Evolutionary conservation across 345 rosid genomes (phyloP).

Genomic region (Garcia nutans): DNA sequence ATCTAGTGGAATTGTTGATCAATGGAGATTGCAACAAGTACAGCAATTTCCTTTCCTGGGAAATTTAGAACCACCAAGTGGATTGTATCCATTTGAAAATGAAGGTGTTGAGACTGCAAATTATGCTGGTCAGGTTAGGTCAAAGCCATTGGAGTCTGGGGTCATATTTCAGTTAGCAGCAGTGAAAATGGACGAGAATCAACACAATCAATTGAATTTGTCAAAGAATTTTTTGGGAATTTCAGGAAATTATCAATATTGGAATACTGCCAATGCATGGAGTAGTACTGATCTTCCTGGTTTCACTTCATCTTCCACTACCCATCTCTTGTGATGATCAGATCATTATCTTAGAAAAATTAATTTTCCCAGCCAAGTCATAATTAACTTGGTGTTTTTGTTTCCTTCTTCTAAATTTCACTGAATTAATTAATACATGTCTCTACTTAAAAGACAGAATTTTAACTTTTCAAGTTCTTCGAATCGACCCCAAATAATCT

Average conservation of each 20-base stretch:
- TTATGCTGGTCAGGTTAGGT: slow-evolving; percentile 28
- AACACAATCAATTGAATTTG: slow-evolving; percentile 30
- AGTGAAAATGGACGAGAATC: slow-evolving; percentile 47
- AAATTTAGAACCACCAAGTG: slow-evolving; percentile 27
- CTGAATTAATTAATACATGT: slow-evolving; percentile 8
- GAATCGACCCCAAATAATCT: not conserved
- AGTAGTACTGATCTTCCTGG: slow-evolving; percentile 40
- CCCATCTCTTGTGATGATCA: slow-evolving; percentile 39
- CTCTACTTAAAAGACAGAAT: slow-evolving; percentile 3
- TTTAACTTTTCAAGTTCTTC: slow-evolving; percentile 18
- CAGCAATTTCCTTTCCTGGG: slow-evolving; percentile 45
- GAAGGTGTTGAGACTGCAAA: slow-evolving; percentile 26
- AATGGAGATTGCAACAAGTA: slow-evolving; percentile 38
- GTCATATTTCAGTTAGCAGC: slow-evolving; percentile 8
- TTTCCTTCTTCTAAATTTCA: not conserved
- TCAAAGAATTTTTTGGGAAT: slow-evolving; percentile 45
- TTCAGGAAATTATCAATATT: slow-evolving; percentile 44
- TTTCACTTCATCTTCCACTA: slow-evolving; percentile 42
- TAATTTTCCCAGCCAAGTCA: not conserved
- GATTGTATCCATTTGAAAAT: slow-evolving; percentile 34
- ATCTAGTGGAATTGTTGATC: slow-evolving; percentile 40
- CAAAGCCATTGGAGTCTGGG: slow-evolving; percentile 34
- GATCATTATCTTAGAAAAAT: too few species aligned
- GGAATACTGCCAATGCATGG: slow-evolving; percentile 49
- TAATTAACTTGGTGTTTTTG: not conserved